Evolutionary conservation across 805 yeast genomes (phyloP).

Genomic region (Saccharomycopsis sp.): DNA sequence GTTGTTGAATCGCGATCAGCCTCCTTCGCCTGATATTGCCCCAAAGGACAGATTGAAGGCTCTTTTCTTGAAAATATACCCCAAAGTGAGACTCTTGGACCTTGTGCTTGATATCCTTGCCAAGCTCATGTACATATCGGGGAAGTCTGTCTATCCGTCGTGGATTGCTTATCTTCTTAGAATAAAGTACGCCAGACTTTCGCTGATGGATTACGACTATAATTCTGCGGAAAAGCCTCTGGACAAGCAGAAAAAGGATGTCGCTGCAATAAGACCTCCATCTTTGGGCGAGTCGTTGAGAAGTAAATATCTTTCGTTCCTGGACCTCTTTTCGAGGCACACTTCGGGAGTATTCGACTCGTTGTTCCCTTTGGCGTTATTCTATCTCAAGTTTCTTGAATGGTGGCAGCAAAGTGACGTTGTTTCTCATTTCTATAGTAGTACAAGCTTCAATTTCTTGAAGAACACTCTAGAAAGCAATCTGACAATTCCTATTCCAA

Average conservation of each 20-base stretch:
- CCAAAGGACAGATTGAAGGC: slow-evolving; percentile 28
- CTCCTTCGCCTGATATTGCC: slow-evolving; percentile 15
- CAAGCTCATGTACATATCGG: slow-evolving; percentile 60
- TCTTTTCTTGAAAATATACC: slow-evolving; percentile 54
- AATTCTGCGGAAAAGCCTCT: neutral
- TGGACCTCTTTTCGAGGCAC: slow-evolving; percentile 4
- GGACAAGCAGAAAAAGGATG: slow-evolving; percentile 13
- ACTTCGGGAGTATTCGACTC: slow-evolving; percentile 14
- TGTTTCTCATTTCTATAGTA: slow-evolving; percentile 5
- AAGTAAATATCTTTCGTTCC: slow-evolving; percentile 15
- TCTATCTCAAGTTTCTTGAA: slow-evolving; percentile 20
- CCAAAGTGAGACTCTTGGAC: slow-evolving; percentile 42
- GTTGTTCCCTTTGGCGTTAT: slow-evolving; percentile 18
- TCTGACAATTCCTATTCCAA: slow-evolving; percentile 12
- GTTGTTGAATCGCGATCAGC: slow-evolving; percentile 33
- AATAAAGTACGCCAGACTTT: slow-evolving; percentile 60
- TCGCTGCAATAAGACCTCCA: slow-evolving; percentile 18
- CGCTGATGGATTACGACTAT: slow-evolving; percentile 37
- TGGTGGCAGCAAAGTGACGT: slow-evolving; percentile 22
- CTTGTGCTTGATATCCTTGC: slow-evolving; percentile 48
- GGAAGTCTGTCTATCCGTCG: slow-evolving; percentile 49
- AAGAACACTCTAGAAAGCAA: slow-evolving; percentile 11
- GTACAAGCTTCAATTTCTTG: slow-evolving; percentile 10
- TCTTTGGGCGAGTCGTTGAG: slow-evolving; percentile 19
- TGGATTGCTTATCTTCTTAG: slow-evolving; percentile 53